These are phyloP conservation scores for Protomyces macrosporus DNA, from an alignment of 1,139 yeast genomes.

Conservation along the genomic window DNA sequence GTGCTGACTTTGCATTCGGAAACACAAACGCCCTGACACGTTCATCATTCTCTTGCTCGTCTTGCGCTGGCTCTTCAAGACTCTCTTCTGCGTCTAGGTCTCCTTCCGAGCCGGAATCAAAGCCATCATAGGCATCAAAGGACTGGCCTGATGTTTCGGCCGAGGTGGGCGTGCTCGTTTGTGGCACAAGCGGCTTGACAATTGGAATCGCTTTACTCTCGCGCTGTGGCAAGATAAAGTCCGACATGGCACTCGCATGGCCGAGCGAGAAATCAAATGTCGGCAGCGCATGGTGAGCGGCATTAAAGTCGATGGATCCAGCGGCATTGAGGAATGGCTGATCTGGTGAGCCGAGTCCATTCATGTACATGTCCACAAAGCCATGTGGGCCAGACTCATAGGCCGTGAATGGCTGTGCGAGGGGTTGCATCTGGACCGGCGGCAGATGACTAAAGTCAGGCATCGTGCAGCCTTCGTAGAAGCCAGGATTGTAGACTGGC, in stretches of 20 bases:
- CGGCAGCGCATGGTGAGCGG: background rate
- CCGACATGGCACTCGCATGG: background rate
- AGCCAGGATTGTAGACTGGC: background rate
- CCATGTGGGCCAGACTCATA: background rate
- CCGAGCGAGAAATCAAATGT: background rate
- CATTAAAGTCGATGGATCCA: background rate
- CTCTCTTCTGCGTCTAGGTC: background rate
- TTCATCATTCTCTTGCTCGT: conserved; percentile 5
- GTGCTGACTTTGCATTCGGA: conserved; percentile 12
- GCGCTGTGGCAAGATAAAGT: background rate
- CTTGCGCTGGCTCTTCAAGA: background rate
- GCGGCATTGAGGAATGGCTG: background rate
- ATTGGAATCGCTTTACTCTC: background rate
- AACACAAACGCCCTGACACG: conserved; percentile 15
- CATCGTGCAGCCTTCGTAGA: background rate
- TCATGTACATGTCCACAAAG: background rate
- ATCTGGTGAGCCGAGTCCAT: background rate
- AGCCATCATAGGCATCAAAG: conserved; percentile 21
- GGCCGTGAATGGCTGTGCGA: background rate
- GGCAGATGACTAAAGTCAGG: background rate
- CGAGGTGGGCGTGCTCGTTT: too few relatives aligned
- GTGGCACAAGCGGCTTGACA: background rate
- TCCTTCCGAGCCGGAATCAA: conserved; percentile 14
- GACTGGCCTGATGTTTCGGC: background rate
- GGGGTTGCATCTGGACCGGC: background rate